Base-by-base conservation (phyloP, 2,329 filamentous ascomycete genomes). In the Colletotrichum sp. region DNA sequence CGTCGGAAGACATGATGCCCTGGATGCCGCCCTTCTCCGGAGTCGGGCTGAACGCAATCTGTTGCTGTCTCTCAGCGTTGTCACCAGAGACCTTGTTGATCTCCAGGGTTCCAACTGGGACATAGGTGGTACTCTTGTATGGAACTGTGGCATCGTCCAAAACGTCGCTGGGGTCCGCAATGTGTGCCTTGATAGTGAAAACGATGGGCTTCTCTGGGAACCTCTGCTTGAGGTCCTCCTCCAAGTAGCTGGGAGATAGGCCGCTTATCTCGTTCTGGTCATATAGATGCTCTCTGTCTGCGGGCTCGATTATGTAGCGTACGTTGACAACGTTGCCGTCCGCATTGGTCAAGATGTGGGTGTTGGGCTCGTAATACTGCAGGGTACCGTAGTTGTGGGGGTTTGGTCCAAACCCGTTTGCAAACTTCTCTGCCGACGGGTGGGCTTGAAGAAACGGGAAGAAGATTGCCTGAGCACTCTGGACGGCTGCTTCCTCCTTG, bases 1-100 rank as follows among this genome's bases (percentile, higher is more conserved):
- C 72, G 5, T 55, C 7, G 2, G 74, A 76, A n/a, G 74, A 69
- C 47, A 38, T 59, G 34, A 76, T 74, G 38, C 74, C 74, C 36
- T 68, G 21, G 15, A 76, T 58, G 16, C 68, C 72, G 12, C 61
- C 62, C 66, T 69, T 69, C 43, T 76, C 74, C 8, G 74, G 74
- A 29, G 51, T 72, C 5, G 74, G 72, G 27, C 74, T 76, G 64
- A 76, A 76, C 2, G 74, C 72, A 54, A 76, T 76, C 29, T 74
- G 58, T 13, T 76, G 63, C 66, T 74, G 72, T 33, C 38, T 47
- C 33, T 63, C 63, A 7, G 9, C 68, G 18, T 76, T 72, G 68
- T 74, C 67, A 34, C 64, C 38, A 1, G n/a, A 43, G 54, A 76
- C 64, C 58, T 69, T 74, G 47, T 72, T 66, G 18, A 76, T 66